These are phyloP conservation scores for Cystofilobasidium capitatum DNA, from an alignment of 768 basidiomycete genomes.

Conservation along the genomic window DNA sequence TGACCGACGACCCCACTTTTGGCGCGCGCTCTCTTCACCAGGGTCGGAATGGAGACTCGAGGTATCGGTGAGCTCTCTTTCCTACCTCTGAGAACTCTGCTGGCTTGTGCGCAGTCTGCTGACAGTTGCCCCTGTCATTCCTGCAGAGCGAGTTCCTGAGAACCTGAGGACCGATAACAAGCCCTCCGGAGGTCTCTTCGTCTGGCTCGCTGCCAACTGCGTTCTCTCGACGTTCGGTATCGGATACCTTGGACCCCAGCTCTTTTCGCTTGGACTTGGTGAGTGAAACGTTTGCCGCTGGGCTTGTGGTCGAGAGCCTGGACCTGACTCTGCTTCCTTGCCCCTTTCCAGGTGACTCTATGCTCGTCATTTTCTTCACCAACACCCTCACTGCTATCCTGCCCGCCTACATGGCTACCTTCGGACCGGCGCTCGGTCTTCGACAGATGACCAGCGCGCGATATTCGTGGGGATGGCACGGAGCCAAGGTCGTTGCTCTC, in stretches of 20 bases:
- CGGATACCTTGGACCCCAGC: constrained; percentile 15
- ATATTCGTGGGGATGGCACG: constrained; percentile 27
- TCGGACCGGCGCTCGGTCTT: constrained; percentile 43
- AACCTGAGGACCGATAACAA: constrained; percentile 12
- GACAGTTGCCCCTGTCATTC: no score
- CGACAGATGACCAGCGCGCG: constrained; percentile 45
- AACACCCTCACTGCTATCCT: constrained; percentile 17
- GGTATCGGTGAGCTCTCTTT: no score
- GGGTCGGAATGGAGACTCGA: constrained; percentile 20
- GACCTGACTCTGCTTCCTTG: neutral
- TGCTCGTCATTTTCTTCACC: constrained; percentile 19
- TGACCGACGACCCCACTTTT: neutral
- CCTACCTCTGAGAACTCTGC: no score
- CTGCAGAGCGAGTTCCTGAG: constrained; percentile 15
- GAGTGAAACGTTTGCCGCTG: neutral
- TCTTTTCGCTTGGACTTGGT: constrained; percentile 22
- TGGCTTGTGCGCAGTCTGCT: no score
- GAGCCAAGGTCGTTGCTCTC: constrained; percentile 27
- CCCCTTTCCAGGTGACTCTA: neutral
- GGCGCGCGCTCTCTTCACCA: no score
- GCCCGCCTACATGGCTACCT: constrained; percentile 25
- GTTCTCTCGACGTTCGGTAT: constrained; percentile 26
- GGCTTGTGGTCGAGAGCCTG: neutral
- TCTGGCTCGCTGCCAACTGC: constrained; percentile 22
- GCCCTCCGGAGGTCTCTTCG: neutral